Base-by-base conservation (phyloP, 2,329 filamentous ascomycete genomes). In the Microdochium nivale region DNA sequence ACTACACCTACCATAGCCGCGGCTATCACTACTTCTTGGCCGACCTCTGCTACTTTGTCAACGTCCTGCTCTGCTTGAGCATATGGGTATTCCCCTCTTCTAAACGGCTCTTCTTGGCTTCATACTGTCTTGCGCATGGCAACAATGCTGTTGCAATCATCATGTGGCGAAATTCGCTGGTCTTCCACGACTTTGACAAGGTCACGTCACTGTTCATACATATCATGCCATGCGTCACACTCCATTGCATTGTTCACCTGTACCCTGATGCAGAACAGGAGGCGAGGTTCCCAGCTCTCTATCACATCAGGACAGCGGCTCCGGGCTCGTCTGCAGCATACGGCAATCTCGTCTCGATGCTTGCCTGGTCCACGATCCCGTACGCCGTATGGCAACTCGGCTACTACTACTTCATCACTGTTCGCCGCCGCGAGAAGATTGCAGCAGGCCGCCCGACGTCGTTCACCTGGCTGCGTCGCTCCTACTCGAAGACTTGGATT, bases 181-280 rank as follows among this genome's bases (percentile, higher is more conserved):
- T 99, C 47, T 99, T 99, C 68, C 94, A 99, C 75, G 95, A 90
- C 65, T 84, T 99, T 70, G 94, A 99, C 77, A 99, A 99, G 70
- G 90, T 97, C 55, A 95, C 91, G 13, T 94, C 89, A 65, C 78
- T 99, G n/a, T 99, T 99, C 72, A 96, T 99, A 60, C 94, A 99
- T 69, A 95, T 99, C 62, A 99, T 99, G 92, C 94, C 94, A 1
- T 96, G 91, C 58, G 92, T 88, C 5, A 89, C 91, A 1, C 79
- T 99, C 13, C 94, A 99, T 69, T 95, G 90, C 64, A 78, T 99
- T 14, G 88, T 96, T 16, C 94, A 99, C 66, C 76, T 97, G 21
- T 76, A 90, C 13, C 70, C 86, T 0, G 69, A 80, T 1, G 81
- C 83, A 23, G 67, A 79, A 43, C 87, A 95, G 62, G 73, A 77